Base-by-base conservation (phyloP, 2,329 filamentous ascomycete species). In the Aciculosporium take region DNA sequence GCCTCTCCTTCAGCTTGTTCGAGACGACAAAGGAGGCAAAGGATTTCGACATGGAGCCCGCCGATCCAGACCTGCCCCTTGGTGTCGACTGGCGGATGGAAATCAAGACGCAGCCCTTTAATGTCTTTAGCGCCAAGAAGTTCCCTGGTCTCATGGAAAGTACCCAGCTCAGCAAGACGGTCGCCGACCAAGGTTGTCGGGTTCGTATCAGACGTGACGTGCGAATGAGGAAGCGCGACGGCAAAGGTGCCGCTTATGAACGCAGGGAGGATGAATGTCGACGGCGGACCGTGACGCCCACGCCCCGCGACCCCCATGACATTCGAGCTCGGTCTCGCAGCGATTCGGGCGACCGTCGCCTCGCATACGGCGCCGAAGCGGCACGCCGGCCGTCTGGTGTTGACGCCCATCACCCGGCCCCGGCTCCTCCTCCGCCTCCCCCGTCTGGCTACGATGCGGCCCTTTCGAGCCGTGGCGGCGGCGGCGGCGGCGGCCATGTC, bases 111-210 rank as follows among this genome's bases (percentile, higher is more conserved):
- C 65, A 72, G 10, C 78, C 84, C 0, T 96, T 98, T 60, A 79
- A 76, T 37, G 91, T 96, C 32, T 96, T 74, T 67, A 95, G 88
- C 53, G 91, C 91, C 39, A 98, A 96, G 78, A 96, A 95, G 67
- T 98, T 98, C 65, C 91, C 91, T 13, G 91, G 89, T 15, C 68
- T 96, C 45, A 81, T 84, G 34, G 85, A 91, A 60, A 95, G 87
- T 65, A 98, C 91, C 0, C 68, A 74, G 10, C 69, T 96, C 38
- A 95, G 88, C 63, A 82, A 88, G 47, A 82, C 85, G 28, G 87
- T 98, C 33, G 88, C 89, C 15, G 89, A 98, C 61, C 91, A 98
- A 63, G 91, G 91, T 44, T 96, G 91, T 61, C 85, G 89, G 50
- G 91, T 98, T 23, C 82, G 91, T 35, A 98, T 98, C 54, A 78